phyloP scores from a whole-genome alignment of 805 yeast genomes.

The Candida khao-thaluensis region DNA sequence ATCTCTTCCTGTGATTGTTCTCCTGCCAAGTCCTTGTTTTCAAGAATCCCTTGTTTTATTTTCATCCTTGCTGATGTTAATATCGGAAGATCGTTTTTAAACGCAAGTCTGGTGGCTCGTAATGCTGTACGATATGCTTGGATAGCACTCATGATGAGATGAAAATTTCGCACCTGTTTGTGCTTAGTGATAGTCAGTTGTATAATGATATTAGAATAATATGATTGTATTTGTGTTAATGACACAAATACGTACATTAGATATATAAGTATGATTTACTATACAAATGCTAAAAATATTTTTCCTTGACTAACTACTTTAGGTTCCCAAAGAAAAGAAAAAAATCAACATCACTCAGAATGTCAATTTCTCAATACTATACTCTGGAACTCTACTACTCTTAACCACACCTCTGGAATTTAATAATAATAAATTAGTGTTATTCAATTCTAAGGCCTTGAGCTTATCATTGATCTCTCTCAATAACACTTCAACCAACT shows the following conservation, averaged over 20 bases:
- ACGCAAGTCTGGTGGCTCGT: constrained; percentile 64
- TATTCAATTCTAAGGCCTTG: constrained; percentile 40
- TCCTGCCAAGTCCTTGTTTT: constrained; percentile 22
- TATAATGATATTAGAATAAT: too few relatives aligned
- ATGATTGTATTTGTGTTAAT: too few relatives aligned
- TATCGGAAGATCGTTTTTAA: constrained; percentile 48
- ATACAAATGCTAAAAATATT: too few relatives aligned
- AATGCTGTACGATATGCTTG: constrained; percentile 65
- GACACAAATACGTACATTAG: too few relatives aligned
- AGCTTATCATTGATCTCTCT: constrained; percentile 48
- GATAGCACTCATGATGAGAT: constrained; percentile 24
- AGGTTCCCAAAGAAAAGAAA: neutral
- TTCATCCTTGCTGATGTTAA: constrained; percentile 59
- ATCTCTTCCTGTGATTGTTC: constrained; percentile 41
- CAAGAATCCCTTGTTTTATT: constrained; percentile 54
- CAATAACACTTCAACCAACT: constrained; percentile 47
- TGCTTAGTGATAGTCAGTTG: too few relatives aligned
- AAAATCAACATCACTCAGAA: neutral
- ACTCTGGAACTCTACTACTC: constrained; percentile 48
- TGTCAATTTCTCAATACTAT: constrained; percentile 47
- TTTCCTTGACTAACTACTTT: neutral
- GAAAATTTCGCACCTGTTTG: constrained; percentile 6
- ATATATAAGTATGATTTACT: too few relatives aligned
- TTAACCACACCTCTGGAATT: constrained; percentile 24
- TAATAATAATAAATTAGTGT: constrained; percentile 46